Conservation (phyloP, 805 yeast species). For the Maudiozyma serrabonitensis region DNA sequence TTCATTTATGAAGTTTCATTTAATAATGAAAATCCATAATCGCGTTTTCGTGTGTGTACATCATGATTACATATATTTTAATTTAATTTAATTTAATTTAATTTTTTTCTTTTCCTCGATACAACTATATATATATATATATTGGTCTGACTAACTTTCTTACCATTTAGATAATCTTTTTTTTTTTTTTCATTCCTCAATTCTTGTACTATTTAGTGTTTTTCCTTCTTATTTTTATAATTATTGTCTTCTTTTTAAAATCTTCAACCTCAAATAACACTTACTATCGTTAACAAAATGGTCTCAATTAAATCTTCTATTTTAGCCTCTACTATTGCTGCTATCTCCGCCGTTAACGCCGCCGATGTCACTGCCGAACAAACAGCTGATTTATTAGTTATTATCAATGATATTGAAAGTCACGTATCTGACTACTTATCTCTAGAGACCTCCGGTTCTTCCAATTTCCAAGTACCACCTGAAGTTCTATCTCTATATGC, state of each 20-base stretch:
- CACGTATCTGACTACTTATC: conserved; percentile 9
- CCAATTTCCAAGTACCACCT: conserved; percentile 21
- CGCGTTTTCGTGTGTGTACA: too few relatives aligned
- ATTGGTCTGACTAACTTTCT: too few relatives aligned
- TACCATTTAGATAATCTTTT: too few relatives aligned
- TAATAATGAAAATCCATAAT: too few relatives aligned
- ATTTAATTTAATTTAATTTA: too few relatives aligned
- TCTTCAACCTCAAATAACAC: background rate
- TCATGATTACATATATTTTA: too few relatives aligned
- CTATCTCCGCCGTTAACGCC: conserved; percentile 5
- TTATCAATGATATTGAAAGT: conserved; percentile 10
- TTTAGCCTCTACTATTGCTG: conserved; percentile 4
- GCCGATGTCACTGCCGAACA: conserved; percentile 4
- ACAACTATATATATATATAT: too few relatives aligned
- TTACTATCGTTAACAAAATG: background rate
- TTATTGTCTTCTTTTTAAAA: background rate
- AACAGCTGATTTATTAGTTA: conserved; percentile 9
- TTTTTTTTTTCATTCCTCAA: too few relatives aligned
- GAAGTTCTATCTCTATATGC: conserved; percentile 22
- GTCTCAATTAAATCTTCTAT: conserved; percentile 2
- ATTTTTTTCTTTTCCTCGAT: too few relatives aligned
- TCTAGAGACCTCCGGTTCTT: conserved; percentile 4
- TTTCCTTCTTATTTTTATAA: background rate
- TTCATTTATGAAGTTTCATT: too few relatives aligned
- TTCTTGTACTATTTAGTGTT: too few relatives aligned